Evolutionary conservation across 2,329 filamentous ascomycete genomes (phyloP), one percentile per base, ranked within the genome.

Genomic region (Acephala macrosclerotiorum): DNA sequence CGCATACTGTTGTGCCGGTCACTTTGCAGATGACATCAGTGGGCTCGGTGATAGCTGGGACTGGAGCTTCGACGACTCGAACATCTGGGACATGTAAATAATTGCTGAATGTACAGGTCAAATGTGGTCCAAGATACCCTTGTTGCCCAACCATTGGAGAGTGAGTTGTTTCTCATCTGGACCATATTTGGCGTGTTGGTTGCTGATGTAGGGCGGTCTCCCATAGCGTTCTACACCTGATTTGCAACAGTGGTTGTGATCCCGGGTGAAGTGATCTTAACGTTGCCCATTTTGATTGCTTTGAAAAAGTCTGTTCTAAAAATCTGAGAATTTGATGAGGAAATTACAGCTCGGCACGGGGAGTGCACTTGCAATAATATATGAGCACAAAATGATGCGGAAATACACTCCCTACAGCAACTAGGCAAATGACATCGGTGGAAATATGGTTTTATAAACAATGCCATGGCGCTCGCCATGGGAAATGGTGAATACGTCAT

Each of bases 1-100:
- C 75, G 60, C 75, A 77, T 26, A 77, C 71, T 9, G 74, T 77
- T 16, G 71, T 73, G 1, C 74, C 75, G 22, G 76, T 77, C 18
- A 77, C 72, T 57, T 67, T 73, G 26, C 74, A 61, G 51, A 76
- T 68, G 26, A 75, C 74, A 66, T 77, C 75, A 16, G 65, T 68
- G 3, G 73, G 66, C 16, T 77, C 70, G 14, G 72, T 72, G 56
- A 77, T 60, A 7, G 66, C 63, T 2, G 75, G 75, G 16, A 75
- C 73, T 12, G 71, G 68, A 9, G 72, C 72, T 42, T 75, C 69
- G 18, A 64, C 45, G 18, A 69, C 65, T 18, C 65, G 45, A 18
- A 69, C 67, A 64, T 69, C 67, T 69, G 40, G 3, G 18, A 20
- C 16, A 16, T 26, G 42, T 63, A 18, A 63, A 51, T 42, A n/a